These are phyloP conservation scores for Mortierella hygrophila DNA, from an alignment of 192 early-diverging fungal genomes.

Conservation along the genomic window DNA sequence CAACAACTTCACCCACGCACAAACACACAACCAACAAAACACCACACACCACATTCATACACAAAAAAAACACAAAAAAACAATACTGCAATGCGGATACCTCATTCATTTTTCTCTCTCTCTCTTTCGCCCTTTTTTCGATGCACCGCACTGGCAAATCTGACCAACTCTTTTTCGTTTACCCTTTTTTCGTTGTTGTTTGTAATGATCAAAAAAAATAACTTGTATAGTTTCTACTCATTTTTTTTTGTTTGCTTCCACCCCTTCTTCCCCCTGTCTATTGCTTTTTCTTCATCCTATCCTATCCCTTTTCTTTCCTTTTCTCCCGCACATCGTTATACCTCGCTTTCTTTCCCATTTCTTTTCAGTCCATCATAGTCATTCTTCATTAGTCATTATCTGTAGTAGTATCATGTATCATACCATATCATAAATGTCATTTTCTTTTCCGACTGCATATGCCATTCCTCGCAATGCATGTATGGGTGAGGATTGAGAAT, in stretches of 20 bases:
- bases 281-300: too few relatives aligned
- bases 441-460: background rate
- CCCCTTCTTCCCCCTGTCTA: too few relatives aligned
- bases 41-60: background rate
- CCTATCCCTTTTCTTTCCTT: too few relatives aligned
- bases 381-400: background rate
- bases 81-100: background rate
- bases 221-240: too few relatives aligned
- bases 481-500: background rate
- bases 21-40: background rate
- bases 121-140: background rate
- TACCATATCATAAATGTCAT: background rate
- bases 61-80: background rate
- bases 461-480: background rate
- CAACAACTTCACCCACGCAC: background rate
- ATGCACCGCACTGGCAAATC: constrained; percentile 1
- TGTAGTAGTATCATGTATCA: constrained; percentile 3
- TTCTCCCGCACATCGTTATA: background rate
- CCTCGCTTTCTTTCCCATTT: background rate
- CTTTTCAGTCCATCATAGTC: background rate
- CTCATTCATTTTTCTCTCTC: background rate
- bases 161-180: background rate
- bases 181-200: background rate
- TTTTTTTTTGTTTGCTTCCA: too few relatives aligned
- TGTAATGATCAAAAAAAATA: too few relatives aligned